Base-by-base conservation (phyloP, 352 stramenopile species). In the Phytopythium helicoides region DNA sequence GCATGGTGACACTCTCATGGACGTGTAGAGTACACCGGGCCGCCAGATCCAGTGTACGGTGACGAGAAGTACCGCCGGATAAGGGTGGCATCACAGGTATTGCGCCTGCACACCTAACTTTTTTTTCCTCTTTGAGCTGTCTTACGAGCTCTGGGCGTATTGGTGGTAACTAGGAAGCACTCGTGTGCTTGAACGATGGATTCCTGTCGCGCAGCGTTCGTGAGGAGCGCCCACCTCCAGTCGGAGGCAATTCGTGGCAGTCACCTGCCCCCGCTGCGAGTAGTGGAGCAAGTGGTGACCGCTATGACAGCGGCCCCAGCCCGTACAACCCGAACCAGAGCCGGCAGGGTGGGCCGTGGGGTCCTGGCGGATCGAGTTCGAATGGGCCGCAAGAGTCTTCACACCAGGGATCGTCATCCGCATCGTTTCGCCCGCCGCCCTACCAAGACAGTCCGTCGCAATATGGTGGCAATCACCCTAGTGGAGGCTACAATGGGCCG, bases 31-130 rank as follows among this genome's bases (percentile, higher is more conserved):
- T 89, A 76, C 62, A 81, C 78, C n/a, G 84, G 84, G 0, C 68
- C 76, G 8, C 72, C 73, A 18, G 84, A 94, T 60, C 80, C 84
- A 10, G 71, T 89, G 33, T 88, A 88, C 55, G 81, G 81, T 25
- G 82, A 94, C 39, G 84, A 94, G 54, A 86, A 87, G 52, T 89
- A 89, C 57, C 81, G 84, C 22, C 84, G 82, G n/a, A 89, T 94
- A 58, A 79, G 84, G 14, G 81, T 90, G 15, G 78, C 82, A 25
- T 71, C 76, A 15, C 81, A 93, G 70, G 79, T 89, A 41, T 15
- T 10, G 28, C 9, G 9, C 28, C 28, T n/a, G n/a, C n/a, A 9
- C 28, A 9, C 9, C 28, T 33, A 9, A 9, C 28, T 10, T 33
- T 10, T 33, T 9, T 33, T 9, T 33, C 28, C 28, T 33, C 5